Evolutionary conservation across 805 yeast genomes (phyloP), one percentile per base, ranked within the genome.

Genomic region (Starmerella vitae): DNA sequence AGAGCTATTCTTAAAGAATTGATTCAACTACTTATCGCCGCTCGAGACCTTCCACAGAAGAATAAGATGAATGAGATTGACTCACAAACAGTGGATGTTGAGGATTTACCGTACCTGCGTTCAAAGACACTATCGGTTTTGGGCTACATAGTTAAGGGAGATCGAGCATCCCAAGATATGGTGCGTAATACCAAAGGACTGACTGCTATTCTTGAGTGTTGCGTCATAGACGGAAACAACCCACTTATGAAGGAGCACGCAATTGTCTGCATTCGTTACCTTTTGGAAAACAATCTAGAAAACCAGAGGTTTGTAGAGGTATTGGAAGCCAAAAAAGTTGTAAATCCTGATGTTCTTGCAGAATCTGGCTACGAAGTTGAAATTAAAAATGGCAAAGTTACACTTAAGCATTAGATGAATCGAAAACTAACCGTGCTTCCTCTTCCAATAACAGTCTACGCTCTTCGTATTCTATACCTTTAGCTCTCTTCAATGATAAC

Each of bases 141-240:
- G 6, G 77, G 78, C 44, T 91, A 93, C 0, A 69, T 72, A 30
- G 67, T 74, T 10, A 82, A 83, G 51, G 68, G 78, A 1, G 60
- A 79, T 18, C 59, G 79, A 9, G 69, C 62, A 4, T 69, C 73
- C 4, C 95, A 88, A 54, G 88, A 86, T 41, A 55, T 60, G 31
- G 63, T 81, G 26, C 63, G 96, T 34, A 69, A 68, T 21, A 48
- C 64, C 1, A 81, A 78, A 33, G 93, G 84, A 0, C 56, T 88
- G 12, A 82, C 75, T 38, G 58, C 82, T 15, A 66, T 86, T 0
- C 62, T 88, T 19, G 78, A 86, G 6, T 78, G 77, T 46, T 86
- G 96, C 61, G 72, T 79, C 29, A 75, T 91, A 37, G 97, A 88
- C 56, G 77, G 76, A 33, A 74, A 81, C 54, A 93, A 91, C 56